Evolutionary conservation across 441 rosid genomes (phyloP), one percentile per base, ranked within the genome.

Genomic region (Eruca vesicaria): DNA sequence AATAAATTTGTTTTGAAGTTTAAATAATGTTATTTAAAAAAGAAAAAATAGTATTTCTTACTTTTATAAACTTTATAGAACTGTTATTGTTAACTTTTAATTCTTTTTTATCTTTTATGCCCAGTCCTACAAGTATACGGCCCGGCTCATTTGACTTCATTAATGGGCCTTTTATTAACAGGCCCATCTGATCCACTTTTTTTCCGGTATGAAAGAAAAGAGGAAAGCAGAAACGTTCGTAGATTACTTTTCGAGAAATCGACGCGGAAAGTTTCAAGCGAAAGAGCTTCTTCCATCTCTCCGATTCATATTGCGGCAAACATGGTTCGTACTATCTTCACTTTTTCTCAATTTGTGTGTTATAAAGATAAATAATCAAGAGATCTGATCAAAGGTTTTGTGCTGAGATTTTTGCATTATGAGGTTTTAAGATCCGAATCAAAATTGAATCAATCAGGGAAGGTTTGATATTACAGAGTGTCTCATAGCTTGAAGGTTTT

Each of bases 311-410:
- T 41, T 16, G 50, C 36, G 18, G 9, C 48, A 55, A 28, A 68
- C 0, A 69, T 76, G 79, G 79, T 76, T 53, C 57, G 74, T 75
- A n/a, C n/a, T n/a, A 6, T 18, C 38, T 33, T 32, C 32, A 53
- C 7, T 16, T 18, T 36, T 5, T 45, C 23, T 4, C 5, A 3
- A 1, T 16, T 12, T 38, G 35, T 35, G 1, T 67, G 26, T 12
- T 38, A 38, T 23, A 59, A 21, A 0, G 0, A 60, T 48, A 9
- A 43, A 36, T 35, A 29, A 19, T 31, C 12, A 23, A 23, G 6
- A 18, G 48, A 23, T 60, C 61, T 16, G 15, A 31, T 35, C 14
- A 19, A 15, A 28, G 32, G 0, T 53, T 50, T 50, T 9, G n/a
- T n/a, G n/a, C n/a, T n/a, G n/a, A n/a, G n/a, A n/a, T n/a, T 5